These are phyloP conservation scores for Gnomoniopsis smithogilvyi DNA, from an alignment of 2,329 filamentous ascomycete species.

Conservation along the genomic window DNA sequence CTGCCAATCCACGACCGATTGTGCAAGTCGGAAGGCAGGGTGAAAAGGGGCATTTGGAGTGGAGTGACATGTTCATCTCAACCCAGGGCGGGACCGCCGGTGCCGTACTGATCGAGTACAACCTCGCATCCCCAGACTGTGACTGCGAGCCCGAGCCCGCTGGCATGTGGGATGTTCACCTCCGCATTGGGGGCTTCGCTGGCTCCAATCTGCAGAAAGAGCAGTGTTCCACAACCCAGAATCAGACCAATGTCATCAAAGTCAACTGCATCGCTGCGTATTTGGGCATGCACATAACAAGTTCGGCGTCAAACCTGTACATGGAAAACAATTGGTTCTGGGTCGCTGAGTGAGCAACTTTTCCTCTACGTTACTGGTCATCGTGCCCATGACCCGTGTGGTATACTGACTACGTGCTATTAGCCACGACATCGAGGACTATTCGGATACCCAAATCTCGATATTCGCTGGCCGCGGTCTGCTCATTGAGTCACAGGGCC, in stretches of 20 bases:
- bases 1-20: slow-evolving; percentile 59
- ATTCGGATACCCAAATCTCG: slow-evolving; percentile 40
- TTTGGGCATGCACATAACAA: slow-evolving; percentile 40
- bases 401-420: not conserved
- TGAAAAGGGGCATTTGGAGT: slow-evolving; percentile 63
- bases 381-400: not conserved
- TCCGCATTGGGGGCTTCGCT: slow-evolving; percentile 68
- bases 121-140: slow-evolving; percentile 44
- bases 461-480: slow-evolving; percentile 48
- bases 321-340: slow-evolving; percentile 50
- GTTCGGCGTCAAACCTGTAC: slow-evolving; percentile 33
- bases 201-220: slow-evolving; percentile 66
- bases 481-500: slow-evolving; percentile 40
- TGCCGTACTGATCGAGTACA: slow-evolving; percentile 71
- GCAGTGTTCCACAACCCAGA: slow-evolving; percentile 58
- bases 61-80: slow-evolving; percentile 69
- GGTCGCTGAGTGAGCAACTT: slow-evolving; percentile 32
- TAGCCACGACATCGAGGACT: slow-evolving; percentile 48
- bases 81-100: slow-evolving; percentile 65
- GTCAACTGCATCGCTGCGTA: slow-evolving; percentile 34
- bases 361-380: not conserved
- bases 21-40: slow-evolving; percentile 59
- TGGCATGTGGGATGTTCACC: slow-evolving; percentile 73
- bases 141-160: slow-evolving; percentile 31
- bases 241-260: slow-evolving; percentile 22